Conservation (phyloP, 1,139 yeast species). For the Geotrichum australiense region DNA sequence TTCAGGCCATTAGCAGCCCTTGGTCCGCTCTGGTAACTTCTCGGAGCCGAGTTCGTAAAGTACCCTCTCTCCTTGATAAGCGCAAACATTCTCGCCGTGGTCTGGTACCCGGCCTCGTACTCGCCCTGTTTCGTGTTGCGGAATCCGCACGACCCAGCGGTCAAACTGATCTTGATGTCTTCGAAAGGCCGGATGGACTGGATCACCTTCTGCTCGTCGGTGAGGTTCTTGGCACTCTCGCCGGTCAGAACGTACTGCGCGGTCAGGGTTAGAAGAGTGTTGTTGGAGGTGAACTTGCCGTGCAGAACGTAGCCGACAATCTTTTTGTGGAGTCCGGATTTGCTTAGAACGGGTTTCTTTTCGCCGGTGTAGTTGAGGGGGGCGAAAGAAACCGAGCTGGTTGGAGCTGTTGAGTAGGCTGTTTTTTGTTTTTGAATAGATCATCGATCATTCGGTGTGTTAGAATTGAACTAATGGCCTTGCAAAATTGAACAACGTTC, state of each 20-base stretch:
- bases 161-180: constrained; percentile 55
- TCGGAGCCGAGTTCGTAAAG: constrained; percentile 30
- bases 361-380: too few species aligned
- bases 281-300: constrained; percentile 72
- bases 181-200: constrained; percentile 78
- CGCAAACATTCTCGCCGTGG: constrained; percentile 65
- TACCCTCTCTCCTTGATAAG: constrained; percentile 51
- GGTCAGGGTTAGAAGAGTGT: constrained; percentile 70
- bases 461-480: too few species aligned
- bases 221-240: constrained; percentile 32
- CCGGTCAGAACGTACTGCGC: constrained; percentile 53
- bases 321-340: too few species aligned
- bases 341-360: too few species aligned
- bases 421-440: too few species aligned
- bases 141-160: constrained; percentile 39
- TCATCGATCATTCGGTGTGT: too few species aligned
- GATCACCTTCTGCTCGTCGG: constrained; percentile 66
- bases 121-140: constrained; percentile 59
- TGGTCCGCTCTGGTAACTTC: constrained; percentile 2
- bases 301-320: constrained; percentile 59
- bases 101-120: constrained; percentile 92
- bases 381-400: too few species aligned
- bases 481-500: too few species aligned
- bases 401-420: too few species aligned
- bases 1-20: not conserved